These are phyloP conservation scores for Botryobasidium botryosum DNA, from an alignment of 768 basidiomycete genomes.

Conservation along the genomic window DNA sequence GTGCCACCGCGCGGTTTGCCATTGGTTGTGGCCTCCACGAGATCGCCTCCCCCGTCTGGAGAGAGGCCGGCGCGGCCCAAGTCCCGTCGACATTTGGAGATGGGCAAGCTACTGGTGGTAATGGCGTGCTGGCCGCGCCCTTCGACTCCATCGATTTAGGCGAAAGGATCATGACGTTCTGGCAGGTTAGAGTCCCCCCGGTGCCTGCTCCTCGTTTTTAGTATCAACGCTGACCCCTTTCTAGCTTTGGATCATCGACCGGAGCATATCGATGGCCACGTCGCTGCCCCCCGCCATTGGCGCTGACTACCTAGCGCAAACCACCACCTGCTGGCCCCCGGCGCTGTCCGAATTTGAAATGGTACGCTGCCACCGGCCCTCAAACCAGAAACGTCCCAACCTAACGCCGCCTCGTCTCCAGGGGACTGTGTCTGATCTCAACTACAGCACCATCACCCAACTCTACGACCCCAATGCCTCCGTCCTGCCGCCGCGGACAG, in stretches of 20 bases:
- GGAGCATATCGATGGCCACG: constrained; percentile 6
- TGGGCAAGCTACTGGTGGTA: too few relatives aligned
- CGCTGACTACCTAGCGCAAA: not conserved
- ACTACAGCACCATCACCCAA: not conserved
- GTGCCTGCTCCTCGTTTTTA: too few relatives aligned
- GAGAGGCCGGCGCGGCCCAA: not conserved
- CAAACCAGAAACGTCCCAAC: too few relatives aligned
- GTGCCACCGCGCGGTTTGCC: constrained; percentile 54
- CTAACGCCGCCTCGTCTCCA: not conserved
- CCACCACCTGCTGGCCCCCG: constrained; percentile 7
- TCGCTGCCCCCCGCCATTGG: constrained; percentile 3
- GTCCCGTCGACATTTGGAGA: too few relatives aligned
- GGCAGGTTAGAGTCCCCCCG: constrained; percentile 2
- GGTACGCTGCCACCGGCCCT: too few relatives aligned
- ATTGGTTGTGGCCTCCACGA: constrained; percentile 46
- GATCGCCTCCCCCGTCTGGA: constrained; percentile 6
- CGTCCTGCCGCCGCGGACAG: too few relatives aligned
- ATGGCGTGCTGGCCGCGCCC: not conserved
- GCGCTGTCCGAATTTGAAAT: constrained; percentile 5
- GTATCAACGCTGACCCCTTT: not conserved
- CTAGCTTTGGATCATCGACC: too few relatives aligned
- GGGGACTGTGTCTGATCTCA: constrained; percentile 2
- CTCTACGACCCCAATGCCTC: constrained; percentile 3
- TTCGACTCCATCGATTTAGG: constrained; percentile 6
- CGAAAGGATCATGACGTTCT: constrained; percentile 8